Evolutionary conservation across 805 yeast species (phyloP), one percentile per base, ranked within the genome.

Genomic region (Ogataea paraovalis): DNA sequence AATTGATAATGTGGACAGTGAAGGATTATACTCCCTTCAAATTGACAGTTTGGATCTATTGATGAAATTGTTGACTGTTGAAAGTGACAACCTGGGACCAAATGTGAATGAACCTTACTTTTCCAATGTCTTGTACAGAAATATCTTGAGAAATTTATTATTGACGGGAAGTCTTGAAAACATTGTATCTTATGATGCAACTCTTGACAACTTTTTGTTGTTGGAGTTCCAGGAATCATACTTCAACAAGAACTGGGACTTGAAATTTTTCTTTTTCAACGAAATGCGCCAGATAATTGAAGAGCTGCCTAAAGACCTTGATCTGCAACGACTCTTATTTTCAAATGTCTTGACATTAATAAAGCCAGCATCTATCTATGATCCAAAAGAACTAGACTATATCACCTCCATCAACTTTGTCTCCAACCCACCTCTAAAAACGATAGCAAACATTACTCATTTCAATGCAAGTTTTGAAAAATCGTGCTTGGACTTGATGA

Each of bases 401-500:
- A 61, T 70, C 47, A 57, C 72, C 2, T 45, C 55, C 1, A 42
- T 47, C 4, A 42, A 34, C 12, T 74, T 65, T 54, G 72, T 72
- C 0, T 52, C 67, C 12, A 72, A 71, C 43, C 74, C 79, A n/a
- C 83, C 83, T 30, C 28, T 45, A 3, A 70, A 74, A 16, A 57
- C 69, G 4, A 73, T 57, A 6, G 39, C 56, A 16, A 61, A 64
- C 39, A 42, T 55, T 27, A 53, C 58, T 25, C 49, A 74, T 38
- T 89, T 83, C 64, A 82, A 80, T 60, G 60, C 78, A 0, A 78
- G 80, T 23, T 84, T 85, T 61, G 96, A 91, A 61, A 78, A 76
- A 49, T 75, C 81, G 23, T 83, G 95, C 82, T 63, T 87, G 12
- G 59, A 70, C 16, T 64, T 80, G 4, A 70, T 94, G 54, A 70